A percentile compares a stretch with the other conserved stretches of the same genome.
Conservation (phyloP, 495 filamentous ascomycete species). For the Pyrenula aspistea region DNA sequence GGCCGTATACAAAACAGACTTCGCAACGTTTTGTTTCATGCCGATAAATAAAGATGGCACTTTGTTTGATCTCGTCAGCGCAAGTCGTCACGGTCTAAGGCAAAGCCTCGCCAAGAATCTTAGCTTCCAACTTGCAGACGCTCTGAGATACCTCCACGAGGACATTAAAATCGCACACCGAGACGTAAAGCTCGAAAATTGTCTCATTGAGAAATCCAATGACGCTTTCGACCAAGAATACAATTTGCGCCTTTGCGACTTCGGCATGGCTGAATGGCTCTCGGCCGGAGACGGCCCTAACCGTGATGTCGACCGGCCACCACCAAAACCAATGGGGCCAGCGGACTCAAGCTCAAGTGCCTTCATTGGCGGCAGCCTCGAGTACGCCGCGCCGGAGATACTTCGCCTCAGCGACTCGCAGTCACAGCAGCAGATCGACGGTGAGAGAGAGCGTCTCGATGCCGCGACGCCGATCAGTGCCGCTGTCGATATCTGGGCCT, state of each 20-base stretch:
- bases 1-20: conserved; percentile 57
- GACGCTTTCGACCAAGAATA: conserved; percentile 28
- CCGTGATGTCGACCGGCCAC: conserved; percentile 33
- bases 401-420: conserved; percentile 26
- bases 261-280: conserved; percentile 66
- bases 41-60: conserved; percentile 55
- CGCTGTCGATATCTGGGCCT: conserved; percentile 62
- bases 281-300: conserved; percentile 34
- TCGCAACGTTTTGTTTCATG: conserved; percentile 66
- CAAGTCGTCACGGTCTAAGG: conserved; percentile 43
- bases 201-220: conserved; percentile 43
- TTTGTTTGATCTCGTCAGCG: conserved; percentile 55
- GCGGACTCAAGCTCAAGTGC: conserved; percentile 40
- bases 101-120: conserved; percentile 47
- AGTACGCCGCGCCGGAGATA: conserved; percentile 54
- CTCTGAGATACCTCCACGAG: conserved; percentile 62
- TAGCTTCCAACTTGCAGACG: conserved; percentile 53
- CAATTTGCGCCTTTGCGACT: conserved; percentile 58
- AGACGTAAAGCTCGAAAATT: conserved; percentile 72
- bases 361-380: conserved; percentile 47
- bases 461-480: conserved; percentile 26
- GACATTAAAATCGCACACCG: conserved; percentile 60
- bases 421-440: background rate
- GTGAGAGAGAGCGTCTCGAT: conserved; percentile 10
- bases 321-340: conserved; percentile 38